A percentile compares a stretch with the other conserved stretches of the same genome.
phyloP scores from a whole-genome alignment of 441 rosid species.

The Biscutella laevigata region DNA sequence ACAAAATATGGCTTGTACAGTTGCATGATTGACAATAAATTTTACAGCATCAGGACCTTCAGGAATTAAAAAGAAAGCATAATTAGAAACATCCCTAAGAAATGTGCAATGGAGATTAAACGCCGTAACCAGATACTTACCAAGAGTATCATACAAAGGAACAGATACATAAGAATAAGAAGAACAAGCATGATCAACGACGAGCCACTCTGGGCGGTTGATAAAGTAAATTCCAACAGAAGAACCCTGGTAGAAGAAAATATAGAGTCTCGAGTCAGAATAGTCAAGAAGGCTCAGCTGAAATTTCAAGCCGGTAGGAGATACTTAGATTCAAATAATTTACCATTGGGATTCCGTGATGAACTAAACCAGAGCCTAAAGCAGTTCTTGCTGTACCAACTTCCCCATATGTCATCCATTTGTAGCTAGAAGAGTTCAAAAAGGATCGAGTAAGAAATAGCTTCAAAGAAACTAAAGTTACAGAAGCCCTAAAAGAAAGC shows the following conservation, averaged over 20 bases:
- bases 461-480: neutral
- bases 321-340: neutral
- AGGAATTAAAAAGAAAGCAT: conserved; percentile 3
- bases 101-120: conserved; percentile 10
- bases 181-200: conserved; percentile 92
- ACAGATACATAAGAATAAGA: conserved; percentile 85
- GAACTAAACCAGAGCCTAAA: conserved; percentile 72
- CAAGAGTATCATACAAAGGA: conserved; percentile 97
- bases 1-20: conserved; percentile 78
- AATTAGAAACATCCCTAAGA: conserved; percentile 9
- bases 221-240: conserved; percentile 78
- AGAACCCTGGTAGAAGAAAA: conserved; percentile 55
- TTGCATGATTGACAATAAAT: conserved; percentile 78
- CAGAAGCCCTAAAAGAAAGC: neutral
- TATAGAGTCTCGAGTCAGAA: neutral
- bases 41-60: conserved; percentile 98
- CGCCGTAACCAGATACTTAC: conserved; percentile 30
- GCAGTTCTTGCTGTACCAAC: conserved; percentile 80
- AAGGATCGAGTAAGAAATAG: conserved; percentile 2
- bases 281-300: too few species aligned
- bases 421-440: conserved; percentile 43
- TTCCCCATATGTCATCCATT: conserved; percentile 99
- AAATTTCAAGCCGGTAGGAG: neutral
- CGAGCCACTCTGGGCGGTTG: conserved; percentile 93
- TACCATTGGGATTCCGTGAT: conserved; percentile 70